phyloP scores from a whole-genome alignment of 78 protist species.

The Dictyostelium citrinum region DNA sequence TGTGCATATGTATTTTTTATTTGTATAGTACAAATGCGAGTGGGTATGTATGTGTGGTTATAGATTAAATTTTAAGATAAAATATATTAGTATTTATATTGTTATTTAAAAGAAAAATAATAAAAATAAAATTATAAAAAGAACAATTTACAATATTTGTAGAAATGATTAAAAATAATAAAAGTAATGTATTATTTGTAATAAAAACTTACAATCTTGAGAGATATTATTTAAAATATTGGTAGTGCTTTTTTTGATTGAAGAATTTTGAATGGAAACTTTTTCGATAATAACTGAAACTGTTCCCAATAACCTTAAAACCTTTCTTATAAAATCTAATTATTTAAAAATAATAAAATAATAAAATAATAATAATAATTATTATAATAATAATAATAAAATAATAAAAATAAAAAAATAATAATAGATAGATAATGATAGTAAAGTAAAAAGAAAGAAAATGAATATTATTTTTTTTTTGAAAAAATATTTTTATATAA shows the following conservation, averaged over 20 bases:
- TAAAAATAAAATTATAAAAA: background rate
- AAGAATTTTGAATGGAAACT: background rate
- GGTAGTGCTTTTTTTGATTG: constrained; percentile 24
- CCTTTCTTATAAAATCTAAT: constrained; percentile 55
- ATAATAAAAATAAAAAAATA: background rate
- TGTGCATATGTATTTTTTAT: background rate
- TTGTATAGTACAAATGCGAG: background rate
- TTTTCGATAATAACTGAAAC: constrained; percentile 12
- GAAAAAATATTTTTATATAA: too few species aligned
- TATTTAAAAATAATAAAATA: background rate
- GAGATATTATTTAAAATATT: constrained; percentile 26
- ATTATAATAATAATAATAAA: background rate
- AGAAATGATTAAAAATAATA: background rate
- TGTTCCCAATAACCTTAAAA: constrained; percentile 35
- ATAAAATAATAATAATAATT: background rate
- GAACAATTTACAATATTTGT: background rate
- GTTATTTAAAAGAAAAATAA: background rate
- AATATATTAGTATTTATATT: background rate
- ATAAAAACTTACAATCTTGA: background rate
- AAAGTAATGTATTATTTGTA: background rate
- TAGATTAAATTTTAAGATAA: too few species aligned
- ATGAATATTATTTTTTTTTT: background rate
- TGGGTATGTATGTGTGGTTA: too few species aligned
- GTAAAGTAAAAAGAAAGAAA: background rate
- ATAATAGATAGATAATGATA: background rate